Evolutionary conservation across 495 filamentous ascomycete genomes (phyloP).

Genomic region (Talaromyces borbonicus): DNA sequence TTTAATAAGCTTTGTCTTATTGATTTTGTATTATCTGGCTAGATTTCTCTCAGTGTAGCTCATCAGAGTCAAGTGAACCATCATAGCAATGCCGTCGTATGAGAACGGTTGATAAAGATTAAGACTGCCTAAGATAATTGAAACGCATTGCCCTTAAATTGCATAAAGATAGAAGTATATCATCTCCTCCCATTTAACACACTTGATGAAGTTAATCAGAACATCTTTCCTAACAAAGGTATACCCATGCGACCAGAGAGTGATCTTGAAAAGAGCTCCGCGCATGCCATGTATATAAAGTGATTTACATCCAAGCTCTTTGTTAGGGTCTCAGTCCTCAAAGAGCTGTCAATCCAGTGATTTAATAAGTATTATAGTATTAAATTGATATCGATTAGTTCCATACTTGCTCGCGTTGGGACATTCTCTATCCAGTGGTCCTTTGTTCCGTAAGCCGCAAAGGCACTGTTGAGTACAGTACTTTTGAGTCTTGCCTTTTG

Average conservation of each 20-base stretch:
- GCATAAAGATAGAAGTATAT: constrained; percentile 15
- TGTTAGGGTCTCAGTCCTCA: constrained; percentile 9
- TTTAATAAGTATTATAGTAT: constrained; percentile 6
- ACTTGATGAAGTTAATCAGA: constrained; percentile 14
- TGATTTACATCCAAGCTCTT: constrained; percentile 18
- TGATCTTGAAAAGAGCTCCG: constrained; percentile 33
- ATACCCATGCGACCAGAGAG: constrained; percentile 36
- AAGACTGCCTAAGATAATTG: constrained; percentile 8
- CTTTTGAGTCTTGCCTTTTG: constrained; percentile 20
- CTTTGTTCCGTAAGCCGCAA: constrained; percentile 20
- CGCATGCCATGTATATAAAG: constrained; percentile 27
- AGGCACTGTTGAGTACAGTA: constrained; percentile 39
- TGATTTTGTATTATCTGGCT: constrained; percentile 2
- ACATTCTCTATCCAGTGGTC: constrained; percentile 26
- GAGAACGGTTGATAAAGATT: constrained; percentile 21
- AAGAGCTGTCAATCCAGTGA: constrained; percentile 14
- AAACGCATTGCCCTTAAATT: neutral
- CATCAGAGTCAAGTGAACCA: constrained; percentile 23
- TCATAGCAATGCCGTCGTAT: constrained; percentile 22
- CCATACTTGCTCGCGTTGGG: constrained; percentile 27
- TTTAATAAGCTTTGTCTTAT: constrained; percentile 2
- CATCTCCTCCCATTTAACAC: constrained; percentile 19
- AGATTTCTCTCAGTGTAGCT: constrained; percentile 20
- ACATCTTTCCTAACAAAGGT: constrained; percentile 38
- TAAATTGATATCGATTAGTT: constrained; percentile 8